Percentiles rank a stretch among this genome's conserved stretches.
Conservation (phyloP, 2,329 filamentous ascomycete species). For the Emmonsiellopsis sp. region DNA sequence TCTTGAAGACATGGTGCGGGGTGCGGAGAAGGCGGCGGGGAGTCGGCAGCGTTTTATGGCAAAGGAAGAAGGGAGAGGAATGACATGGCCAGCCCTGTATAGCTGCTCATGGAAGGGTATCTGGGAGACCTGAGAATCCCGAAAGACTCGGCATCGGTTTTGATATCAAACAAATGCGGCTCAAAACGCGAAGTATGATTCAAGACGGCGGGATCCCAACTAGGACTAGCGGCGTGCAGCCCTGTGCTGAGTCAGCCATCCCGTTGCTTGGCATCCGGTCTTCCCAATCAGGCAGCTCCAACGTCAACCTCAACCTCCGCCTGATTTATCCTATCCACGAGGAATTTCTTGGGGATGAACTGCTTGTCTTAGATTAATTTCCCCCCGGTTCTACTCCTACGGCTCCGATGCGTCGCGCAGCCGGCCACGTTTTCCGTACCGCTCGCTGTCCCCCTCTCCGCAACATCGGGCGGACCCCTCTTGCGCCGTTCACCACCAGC, state of each 20-base stretch:
- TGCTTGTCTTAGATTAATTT: conserved; percentile 3
- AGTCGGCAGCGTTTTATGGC: neutral
- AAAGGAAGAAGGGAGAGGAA: neutral
- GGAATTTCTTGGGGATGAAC: neutral
- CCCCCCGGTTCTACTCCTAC: conserved; percentile 3
- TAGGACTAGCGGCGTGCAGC: neutral
- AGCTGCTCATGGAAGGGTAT: neutral
- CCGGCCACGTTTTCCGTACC: conserved; percentile 37
- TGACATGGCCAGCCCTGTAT: neutral
- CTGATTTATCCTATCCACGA: neutral
- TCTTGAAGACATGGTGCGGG: conserved; percentile 49
- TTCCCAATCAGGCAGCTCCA: neutral
- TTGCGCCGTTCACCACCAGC: conserved; percentile 27
- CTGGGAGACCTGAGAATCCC: neutral
- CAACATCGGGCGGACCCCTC: conserved; percentile 26
- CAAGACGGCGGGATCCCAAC: neutral
- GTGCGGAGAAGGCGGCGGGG: neutral
- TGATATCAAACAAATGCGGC: neutral
- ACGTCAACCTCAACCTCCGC: neutral
- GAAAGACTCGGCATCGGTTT: neutral
- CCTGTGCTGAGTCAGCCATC: neutral
- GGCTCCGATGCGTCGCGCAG: conserved; percentile 39
- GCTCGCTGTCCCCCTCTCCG: conserved; percentile 37
- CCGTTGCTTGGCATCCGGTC: neutral
- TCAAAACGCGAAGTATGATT: neutral